Evolutionary conservation across 2,329 filamentous ascomycete species (phyloP).

Genomic region (Mycosphaerella arachidis): DNA sequence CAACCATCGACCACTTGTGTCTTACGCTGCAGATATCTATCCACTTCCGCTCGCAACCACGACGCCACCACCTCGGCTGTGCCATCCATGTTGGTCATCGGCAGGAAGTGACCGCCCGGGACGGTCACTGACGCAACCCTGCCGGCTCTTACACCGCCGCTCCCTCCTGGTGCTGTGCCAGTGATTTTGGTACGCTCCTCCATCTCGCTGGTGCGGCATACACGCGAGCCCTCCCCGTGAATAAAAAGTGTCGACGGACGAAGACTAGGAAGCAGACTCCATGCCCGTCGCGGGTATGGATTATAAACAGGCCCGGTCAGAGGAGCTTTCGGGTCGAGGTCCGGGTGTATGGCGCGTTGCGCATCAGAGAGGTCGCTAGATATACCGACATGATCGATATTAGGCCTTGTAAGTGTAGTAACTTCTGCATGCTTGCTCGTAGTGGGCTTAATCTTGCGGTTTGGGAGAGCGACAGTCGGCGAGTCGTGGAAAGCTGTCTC

Average conservation of each 20-base stretch:
- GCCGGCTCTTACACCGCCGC: slow-evolving; percentile 46
- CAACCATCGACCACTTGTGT: neutral
- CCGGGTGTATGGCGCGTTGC: neutral
- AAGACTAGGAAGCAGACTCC: slow-evolving; percentile 52
- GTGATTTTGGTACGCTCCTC: slow-evolving; percentile 52
- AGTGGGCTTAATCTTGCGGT: neutral
- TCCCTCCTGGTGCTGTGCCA: slow-evolving; percentile 56
- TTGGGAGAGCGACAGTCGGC: neutral
- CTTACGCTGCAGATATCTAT: neutral
- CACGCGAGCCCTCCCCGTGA: slow-evolving; percentile 53
- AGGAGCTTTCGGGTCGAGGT: slow-evolving; percentile 8
- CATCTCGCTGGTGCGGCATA: slow-evolving; percentile 45
- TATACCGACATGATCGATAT: neutral
- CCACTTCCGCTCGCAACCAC: slow-evolving; percentile 30
- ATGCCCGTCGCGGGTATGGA: slow-evolving; percentile 54
- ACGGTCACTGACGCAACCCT: slow-evolving; percentile 60
- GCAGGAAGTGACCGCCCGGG: slow-evolving; percentile 68
- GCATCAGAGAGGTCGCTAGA: neutral
- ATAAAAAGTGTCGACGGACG: slow-evolving; percentile 62
- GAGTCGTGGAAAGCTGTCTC: slow-evolving; percentile 9
- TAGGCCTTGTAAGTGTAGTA: neutral
- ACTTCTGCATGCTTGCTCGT: neutral
- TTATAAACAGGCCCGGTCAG: slow-evolving; percentile 57
- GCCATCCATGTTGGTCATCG: slow-evolving; percentile 66
- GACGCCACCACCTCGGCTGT: slow-evolving; percentile 52